These are phyloP conservation scores for Hypoxylon subgilvum DNA, from an alignment of 495 filamentous ascomycete species.

Conservation along the genomic window DNA sequence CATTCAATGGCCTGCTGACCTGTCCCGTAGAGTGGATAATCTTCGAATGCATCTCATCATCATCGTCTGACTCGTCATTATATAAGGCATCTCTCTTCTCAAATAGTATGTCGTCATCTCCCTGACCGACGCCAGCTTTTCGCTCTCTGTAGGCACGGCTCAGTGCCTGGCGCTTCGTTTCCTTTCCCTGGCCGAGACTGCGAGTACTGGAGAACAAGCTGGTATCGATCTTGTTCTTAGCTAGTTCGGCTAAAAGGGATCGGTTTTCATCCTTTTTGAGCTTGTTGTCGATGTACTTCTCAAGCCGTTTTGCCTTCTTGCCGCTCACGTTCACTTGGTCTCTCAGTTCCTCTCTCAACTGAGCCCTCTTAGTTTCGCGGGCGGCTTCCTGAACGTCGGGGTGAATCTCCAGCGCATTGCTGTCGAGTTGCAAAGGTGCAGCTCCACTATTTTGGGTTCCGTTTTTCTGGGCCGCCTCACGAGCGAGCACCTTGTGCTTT, in stretches of 20 bases:
- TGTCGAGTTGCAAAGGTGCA: conserved; percentile 54
- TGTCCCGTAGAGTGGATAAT: background rate
- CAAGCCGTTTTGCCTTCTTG: conserved; percentile 92
- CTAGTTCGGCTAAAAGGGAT: conserved; percentile 80
- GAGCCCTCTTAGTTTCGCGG: conserved; percentile 68
- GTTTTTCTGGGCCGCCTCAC: conserved; percentile 56
- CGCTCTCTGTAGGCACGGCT: conserved; percentile 64
- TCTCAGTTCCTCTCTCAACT: conserved; percentile 63
- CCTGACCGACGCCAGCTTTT: conserved; percentile 61
- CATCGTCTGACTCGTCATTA: conserved; percentile 44
- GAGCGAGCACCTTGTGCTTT: conserved; percentile 73
- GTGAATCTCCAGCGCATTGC: conserved; percentile 74
- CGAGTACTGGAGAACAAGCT: conserved; percentile 76
- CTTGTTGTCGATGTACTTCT: conserved; percentile 98
- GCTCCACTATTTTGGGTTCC: conserved; percentile 40
- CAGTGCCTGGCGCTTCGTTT: conserved; percentile 71
- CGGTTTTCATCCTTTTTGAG: conserved; percentile 91
- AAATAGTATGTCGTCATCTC: conserved; percentile 46
- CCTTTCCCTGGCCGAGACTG: conserved; percentile 69
- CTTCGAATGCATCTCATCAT: conserved; percentile 32
- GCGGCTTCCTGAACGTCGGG: conserved; percentile 67
- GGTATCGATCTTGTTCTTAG: conserved; percentile 79
- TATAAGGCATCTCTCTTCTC: conserved; percentile 28
- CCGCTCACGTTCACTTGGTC: conserved; percentile 78
- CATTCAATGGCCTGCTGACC: background rate